Evolutionary conservation across 345 rosid species (phyloP), one percentile per base, ranked within the genome.

Genomic region (Aquilaria sinensis): DNA sequence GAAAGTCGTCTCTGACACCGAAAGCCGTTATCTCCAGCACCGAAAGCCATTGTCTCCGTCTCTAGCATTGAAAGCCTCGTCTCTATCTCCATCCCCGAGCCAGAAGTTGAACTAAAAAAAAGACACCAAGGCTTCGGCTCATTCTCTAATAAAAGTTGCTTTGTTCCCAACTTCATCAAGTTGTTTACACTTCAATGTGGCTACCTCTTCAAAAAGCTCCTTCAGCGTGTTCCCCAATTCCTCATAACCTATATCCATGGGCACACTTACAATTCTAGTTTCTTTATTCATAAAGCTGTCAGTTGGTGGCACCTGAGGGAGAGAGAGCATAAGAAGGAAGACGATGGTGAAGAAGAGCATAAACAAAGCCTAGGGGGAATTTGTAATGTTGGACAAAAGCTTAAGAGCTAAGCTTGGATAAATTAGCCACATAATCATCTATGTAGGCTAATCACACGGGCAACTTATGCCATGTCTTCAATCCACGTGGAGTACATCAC

Each of bases 101-200:
- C 85, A 80, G 72, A 52, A 74, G 23, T 23, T 23, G 16, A 76
- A 80, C 76, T 43, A 67, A 3, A 80, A 79, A 43, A 94, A 92
- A 0, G 99, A 90, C 8, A 94, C 99, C 63, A 94, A 67, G 31
- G 97, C 99, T 77, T 94, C 99, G 13, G 90, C 92, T 33, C 91
- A 90, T 5, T 69, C 88, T 34, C 89, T 96, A 0, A 23, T 23
- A 23, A 23, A 23, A 23, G 23, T 23, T 23, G 23, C 23, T 23
- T 23, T 23, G 23, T 92, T 96, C 1, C 87, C 90, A 86, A 90
- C 99, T 79, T 94, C 97, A 67, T 94, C 99, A 32, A 97, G 96
- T 65, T 94, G 99, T 75, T 90, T 95, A 54, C 90, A 94, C 67
- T 94, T 94, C 81, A 94, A 79, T 52, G 90, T 77, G 0, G 80